phyloP scores from a whole-genome alignment of 768 basidiomycete species.

The Rhizopogon roseolus region DNA sequence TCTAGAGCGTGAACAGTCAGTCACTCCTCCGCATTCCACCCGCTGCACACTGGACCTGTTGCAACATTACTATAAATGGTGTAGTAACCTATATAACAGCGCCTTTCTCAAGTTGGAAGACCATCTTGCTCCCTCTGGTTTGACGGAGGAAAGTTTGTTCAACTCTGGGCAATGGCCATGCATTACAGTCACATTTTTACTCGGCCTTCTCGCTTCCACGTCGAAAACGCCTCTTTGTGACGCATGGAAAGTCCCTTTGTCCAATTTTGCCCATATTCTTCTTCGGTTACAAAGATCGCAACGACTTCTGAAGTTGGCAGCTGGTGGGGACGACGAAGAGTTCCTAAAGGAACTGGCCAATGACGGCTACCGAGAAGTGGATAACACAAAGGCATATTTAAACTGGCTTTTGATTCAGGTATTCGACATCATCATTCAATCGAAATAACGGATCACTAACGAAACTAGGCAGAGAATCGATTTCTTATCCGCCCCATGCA shows the following conservation, averaged over 20 bases:
- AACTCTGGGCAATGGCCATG: conserved; percentile 30
- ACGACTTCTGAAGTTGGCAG: conserved; percentile 22
- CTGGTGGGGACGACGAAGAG: conserved; percentile 4
- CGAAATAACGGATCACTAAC: background rate
- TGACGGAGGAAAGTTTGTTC: background rate
- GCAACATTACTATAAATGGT: background rate
- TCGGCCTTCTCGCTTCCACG: conserved; percentile 23
- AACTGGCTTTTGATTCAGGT: conserved; percentile 21
- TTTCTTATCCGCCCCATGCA: conserved; percentile 25
- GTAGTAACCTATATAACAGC: background rate
- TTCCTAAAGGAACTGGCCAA: conserved; percentile 13
- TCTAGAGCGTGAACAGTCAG: conserved; percentile 3
- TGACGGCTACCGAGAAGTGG: conserved; percentile 14
- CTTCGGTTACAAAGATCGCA: conserved; percentile 32
- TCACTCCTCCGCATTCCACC: too few relatives aligned
- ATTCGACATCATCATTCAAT: background rate
- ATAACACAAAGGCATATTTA: conserved; percentile 5
- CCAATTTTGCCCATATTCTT: conserved; percentile 20
- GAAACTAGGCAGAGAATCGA: conserved; percentile 20
- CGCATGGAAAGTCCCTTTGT: conserved; percentile 25
- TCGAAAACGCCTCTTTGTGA: conserved; percentile 7
- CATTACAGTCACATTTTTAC: conserved; percentile 23
- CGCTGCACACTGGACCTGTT: too few relatives aligned
- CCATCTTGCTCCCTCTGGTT: too few relatives aligned
- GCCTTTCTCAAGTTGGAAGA: background rate